Evolutionary conservation across 352 stramenopile genomes (phyloP).

Genomic region (Phytophthora pluvialis): DNA sequence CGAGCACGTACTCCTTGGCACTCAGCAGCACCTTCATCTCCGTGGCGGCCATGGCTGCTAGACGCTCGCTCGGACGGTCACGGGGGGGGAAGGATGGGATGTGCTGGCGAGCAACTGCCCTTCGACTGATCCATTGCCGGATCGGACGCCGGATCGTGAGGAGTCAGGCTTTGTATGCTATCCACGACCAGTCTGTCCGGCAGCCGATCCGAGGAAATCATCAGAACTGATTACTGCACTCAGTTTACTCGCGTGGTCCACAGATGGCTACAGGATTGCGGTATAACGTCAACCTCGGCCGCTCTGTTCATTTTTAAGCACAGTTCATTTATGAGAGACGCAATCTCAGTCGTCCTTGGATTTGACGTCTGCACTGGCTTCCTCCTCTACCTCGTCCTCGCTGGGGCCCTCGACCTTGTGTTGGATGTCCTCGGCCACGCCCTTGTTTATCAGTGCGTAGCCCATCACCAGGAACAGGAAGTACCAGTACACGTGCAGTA

Average conservation of each 20-base stretch:
- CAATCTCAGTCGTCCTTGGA: constrained; percentile 36
- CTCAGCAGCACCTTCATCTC: constrained; percentile 43
- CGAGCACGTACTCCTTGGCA: constrained; percentile 44
- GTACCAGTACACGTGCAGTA: constrained; percentile 61
- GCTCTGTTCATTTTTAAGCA: background rate
- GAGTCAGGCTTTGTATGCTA: constrained; percentile 10
- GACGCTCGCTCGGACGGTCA: constrained; percentile 19
- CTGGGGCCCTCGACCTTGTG: constrained; percentile 36
- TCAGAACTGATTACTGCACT: constrained; percentile 14
- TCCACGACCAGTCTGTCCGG: background rate
- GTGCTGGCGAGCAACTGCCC: constrained; percentile 16
- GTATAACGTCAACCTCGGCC: background rate
- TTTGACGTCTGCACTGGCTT: constrained; percentile 27
- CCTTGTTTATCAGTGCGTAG: constrained; percentile 49
- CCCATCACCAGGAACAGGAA: constrained; percentile 55
- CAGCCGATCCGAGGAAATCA: background rate
- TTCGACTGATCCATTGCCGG: constrained; percentile 2
- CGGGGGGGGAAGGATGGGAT: constrained; percentile 28
- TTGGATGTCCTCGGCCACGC: constrained; percentile 51
- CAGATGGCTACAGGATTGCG: constrained; percentile 12
- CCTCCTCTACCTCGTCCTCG: constrained; percentile 18
- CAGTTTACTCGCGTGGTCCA: constrained; percentile 2
- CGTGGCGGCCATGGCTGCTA: constrained; percentile 38
- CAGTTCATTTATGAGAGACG: constrained; percentile 19
- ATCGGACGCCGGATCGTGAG: constrained; percentile 7